Percentiles rank a stretch among this genome's conserved stretches.
Conservation (phyloP, 2,329 filamentous ascomycete species). For the Colletotrichum sp. region DNA sequence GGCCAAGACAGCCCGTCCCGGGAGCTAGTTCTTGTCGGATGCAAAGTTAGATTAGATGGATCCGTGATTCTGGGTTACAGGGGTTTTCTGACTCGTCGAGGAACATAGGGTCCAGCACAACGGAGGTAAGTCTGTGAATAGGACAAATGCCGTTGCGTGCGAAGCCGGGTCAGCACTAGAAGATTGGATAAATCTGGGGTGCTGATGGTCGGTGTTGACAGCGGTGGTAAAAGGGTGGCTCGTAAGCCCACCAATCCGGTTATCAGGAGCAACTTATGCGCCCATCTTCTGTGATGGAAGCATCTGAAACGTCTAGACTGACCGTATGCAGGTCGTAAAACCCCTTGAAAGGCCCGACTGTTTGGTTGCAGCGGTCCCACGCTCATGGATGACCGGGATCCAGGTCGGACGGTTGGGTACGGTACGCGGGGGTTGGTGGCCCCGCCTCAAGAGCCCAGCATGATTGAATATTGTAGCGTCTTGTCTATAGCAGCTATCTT, state of each 20-base stretch:
- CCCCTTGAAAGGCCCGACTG: neutral
- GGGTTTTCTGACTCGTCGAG: neutral
- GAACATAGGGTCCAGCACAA: neutral
- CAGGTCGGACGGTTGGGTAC: neutral
- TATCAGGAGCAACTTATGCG: neutral
- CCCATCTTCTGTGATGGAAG: neutral
- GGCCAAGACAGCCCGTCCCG: neutral
- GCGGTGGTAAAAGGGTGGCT: neutral
- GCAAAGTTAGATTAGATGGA: neutral
- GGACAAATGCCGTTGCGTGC: neutral
- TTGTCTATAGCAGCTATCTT: neutral
- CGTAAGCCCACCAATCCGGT: neutral
- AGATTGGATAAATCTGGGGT: neutral
- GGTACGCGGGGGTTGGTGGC: neutral
- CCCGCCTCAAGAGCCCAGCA: neutral
- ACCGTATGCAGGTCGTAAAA: neutral
- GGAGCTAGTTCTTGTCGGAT: neutral
- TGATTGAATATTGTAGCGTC: neutral
- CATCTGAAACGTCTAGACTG: neutral
- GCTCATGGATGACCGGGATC: neutral
- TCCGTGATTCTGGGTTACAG: neutral
- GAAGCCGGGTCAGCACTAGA: neutral
- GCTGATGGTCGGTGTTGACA: neutral
- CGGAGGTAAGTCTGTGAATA: neutral
- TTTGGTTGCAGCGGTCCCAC: neutral